Evolutionary conservation across 345 rosid genomes (phyloP).

Genomic region (Syzygium oleosum): DNA sequence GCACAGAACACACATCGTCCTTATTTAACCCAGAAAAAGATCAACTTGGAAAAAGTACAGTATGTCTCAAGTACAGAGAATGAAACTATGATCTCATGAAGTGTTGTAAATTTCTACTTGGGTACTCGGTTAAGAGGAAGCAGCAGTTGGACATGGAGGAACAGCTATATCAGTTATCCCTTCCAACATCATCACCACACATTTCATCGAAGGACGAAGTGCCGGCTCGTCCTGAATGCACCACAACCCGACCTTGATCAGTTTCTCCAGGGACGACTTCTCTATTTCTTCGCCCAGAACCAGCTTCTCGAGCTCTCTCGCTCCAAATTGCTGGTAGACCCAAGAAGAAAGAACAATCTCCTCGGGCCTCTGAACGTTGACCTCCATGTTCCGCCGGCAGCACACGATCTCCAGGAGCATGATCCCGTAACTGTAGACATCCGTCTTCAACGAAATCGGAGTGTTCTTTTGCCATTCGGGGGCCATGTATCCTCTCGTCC

Average conservation of each 20-base stretch:
- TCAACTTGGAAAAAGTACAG: neutral
- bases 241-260: neutral
- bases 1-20: neutral
- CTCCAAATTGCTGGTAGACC: neutral
- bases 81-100: neutral
- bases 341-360: neutral
- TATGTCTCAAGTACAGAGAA: neutral
- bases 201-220: neutral
- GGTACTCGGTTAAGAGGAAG: neutral
- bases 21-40: neutral
- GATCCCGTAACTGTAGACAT: neutral
- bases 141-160: slow-evolving; percentile 3
- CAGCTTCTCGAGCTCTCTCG: neutral
- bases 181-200: neutral
- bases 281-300: neutral
- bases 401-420: neutral
- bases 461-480: neutral
- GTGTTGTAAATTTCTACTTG: neutral
- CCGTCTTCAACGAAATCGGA: neutral
- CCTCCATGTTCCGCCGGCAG: neutral
- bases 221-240: neutral
- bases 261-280: neutral
- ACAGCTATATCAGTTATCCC: neutral
- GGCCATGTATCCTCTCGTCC: neutral
- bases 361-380: neutral